Percentiles rank a stretch among this genome's conserved stretches.
Conservation (phyloP, 768 basidiomycete genomes). For the Suillus fuscotomentosus region DNA sequence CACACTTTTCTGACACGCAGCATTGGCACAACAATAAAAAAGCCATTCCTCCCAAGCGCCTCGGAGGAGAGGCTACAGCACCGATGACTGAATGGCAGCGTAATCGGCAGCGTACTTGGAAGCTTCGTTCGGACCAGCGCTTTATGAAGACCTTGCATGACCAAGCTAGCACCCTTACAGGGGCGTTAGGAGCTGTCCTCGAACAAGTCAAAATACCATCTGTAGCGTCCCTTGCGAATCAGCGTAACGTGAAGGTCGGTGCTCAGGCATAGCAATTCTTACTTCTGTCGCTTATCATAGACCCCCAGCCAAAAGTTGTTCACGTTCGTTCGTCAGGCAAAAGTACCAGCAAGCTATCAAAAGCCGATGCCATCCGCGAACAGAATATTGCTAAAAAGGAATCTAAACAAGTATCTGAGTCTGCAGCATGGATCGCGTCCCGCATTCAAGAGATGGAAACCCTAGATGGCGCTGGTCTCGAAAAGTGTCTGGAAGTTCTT, state of each 20-base stretch:
- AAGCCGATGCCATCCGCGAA: conserved; percentile 41
- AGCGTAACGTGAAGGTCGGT: conserved; percentile 12
- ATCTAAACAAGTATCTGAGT: conserved; percentile 37
- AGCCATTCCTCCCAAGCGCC: conserved; percentile 50
- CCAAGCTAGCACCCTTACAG: conserved; percentile 63
- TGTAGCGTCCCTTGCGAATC: conserved; percentile 26
- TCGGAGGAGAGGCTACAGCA: conserved; percentile 44
- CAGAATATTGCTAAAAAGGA: conserved; percentile 46
- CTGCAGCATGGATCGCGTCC: conserved; percentile 51
- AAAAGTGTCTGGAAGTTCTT: conserved; percentile 37
- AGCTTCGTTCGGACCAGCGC: conserved; percentile 47
- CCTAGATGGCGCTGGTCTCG: conserved; percentile 26
- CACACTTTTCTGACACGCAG: conserved; percentile 45
- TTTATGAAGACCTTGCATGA: conserved; percentile 56
- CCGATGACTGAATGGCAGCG: conserved; percentile 35
- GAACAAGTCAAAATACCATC: conserved; percentile 53
- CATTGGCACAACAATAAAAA: conserved; percentile 60
- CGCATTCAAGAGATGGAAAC: conserved; percentile 41
- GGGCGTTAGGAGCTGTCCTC: conserved; percentile 54
- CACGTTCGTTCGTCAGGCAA: conserved; percentile 25
- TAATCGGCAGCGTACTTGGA: conserved; percentile 34
- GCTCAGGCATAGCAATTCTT: not conserved
- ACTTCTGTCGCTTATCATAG: not conserved
- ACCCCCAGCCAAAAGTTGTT: conserved; percentile 15
- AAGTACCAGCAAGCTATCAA: conserved; percentile 26